These are phyloP conservation scores for Tephrocybe sp. DNA, from an alignment of 768 basidiomycete genomes.

Conservation along the genomic window DNA sequence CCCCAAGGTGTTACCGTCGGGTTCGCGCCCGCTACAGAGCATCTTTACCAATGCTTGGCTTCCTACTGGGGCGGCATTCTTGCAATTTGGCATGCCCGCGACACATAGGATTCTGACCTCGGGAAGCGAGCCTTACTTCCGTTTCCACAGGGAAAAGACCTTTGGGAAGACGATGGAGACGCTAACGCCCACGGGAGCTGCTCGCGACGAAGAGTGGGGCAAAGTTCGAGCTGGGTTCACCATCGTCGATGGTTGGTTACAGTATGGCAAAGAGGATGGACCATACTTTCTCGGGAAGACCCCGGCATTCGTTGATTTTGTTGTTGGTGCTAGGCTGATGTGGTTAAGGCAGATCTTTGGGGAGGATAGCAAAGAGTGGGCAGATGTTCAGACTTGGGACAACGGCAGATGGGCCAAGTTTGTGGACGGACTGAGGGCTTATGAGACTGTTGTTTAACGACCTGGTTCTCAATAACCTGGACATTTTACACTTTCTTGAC, in stretches of 20 bases:
- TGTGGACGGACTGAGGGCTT: conserved; percentile 20
- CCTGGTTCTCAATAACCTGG: too few relatives aligned
- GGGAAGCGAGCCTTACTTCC: conserved; percentile 34
- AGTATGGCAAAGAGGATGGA: conserved; percentile 20
- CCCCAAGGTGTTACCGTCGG: conserved; percentile 30
- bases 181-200: conserved; percentile 25
- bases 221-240: conserved; percentile 23
- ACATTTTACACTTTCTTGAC: too few relatives aligned
- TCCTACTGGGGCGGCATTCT: neutral
- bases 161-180: conserved; percentile 34
- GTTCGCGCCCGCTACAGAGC: conserved; percentile 19
- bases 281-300: conserved; percentile 25
- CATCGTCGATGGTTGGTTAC: conserved; percentile 16
- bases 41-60: conserved; percentile 6
- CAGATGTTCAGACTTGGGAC: conserved; percentile 25
- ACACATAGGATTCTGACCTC: conserved; percentile 25
- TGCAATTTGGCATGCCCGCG: conserved; percentile 20
- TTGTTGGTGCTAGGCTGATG: conserved; percentile 22
- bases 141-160: conserved; percentile 25
- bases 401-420: conserved; percentile 28
- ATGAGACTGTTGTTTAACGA: conserved; percentile 12
- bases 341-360: conserved; percentile 24
- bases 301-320: conserved; percentile 30
- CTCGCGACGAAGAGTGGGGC: conserved; percentile 28
- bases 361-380: conserved; percentile 29